Base-by-base conservation (phyloP, 2,329 filamentous ascomycete genomes). In the Alternaria viburni region DNA sequence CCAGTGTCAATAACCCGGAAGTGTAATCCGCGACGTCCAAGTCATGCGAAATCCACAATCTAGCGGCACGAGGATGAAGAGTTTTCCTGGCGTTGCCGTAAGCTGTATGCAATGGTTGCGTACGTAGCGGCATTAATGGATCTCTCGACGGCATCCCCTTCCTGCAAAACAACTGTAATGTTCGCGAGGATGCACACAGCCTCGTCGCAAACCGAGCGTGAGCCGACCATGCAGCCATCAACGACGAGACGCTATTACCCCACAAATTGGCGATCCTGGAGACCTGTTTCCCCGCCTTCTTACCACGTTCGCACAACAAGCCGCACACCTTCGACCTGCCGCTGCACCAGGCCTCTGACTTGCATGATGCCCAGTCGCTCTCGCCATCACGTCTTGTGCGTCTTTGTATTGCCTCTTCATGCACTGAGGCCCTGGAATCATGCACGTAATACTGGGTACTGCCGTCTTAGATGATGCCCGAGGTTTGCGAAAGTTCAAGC, bases 251-350 rank as follows among this genome's bases (percentile, higher is more conserved):
- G 67, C 69, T 72, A 75, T 78, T 79, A 79, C 77, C 77, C 77
- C 77, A 79, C 77, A 79, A 72, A 64, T 73, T 77, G 75, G 68
- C 73, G 72, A 75, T 75, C 69, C 68, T 50, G 67, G 64, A 59
- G 66, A 63, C 69, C 64, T 64, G 65, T 63, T 52, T 74, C 70
- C 77, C 77, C 77, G 76, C 77, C 74, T 76, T 78, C 68, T 72
- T 69, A 74, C 75, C 72, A 73, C 69, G 68, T 74, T 76, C 58
- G 71, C 64, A 59, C 69, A 69, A 64, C 70, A 41, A 65, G 61
- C 66, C 67, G 65, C 72, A 68, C 68, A 63, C 59, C 28, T 59
- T 67, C 58, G 46, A 55, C 61, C 58, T 69, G 66, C 65, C 63
- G 66, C 69, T 61, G 66, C 64, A 65, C 61, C 55, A 43, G 30